These are phyloP conservation scores for Leptographium flavum DNA, from an alignment of 2,329 filamentous ascomycete species.

Conservation along the genomic window DNA sequence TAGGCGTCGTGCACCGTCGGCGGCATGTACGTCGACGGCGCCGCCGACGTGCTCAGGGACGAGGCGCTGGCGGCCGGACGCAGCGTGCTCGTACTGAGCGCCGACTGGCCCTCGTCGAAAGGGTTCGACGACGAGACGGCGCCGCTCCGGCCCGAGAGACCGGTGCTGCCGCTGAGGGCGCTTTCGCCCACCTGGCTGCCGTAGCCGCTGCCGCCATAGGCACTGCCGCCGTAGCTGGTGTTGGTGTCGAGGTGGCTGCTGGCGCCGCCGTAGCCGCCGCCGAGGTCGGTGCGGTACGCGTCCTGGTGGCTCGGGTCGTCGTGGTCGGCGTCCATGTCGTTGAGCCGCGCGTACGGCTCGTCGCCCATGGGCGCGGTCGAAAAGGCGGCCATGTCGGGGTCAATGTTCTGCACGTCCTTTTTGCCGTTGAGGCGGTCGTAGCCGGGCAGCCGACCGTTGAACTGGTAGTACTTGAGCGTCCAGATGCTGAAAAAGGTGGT, in stretches of 20 bases:
- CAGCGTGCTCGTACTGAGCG: slow-evolving; percentile 2
- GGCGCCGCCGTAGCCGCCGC: slow-evolving; percentile 6
- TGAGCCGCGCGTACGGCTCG: slow-evolving; percentile 48
- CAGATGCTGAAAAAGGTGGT: slow-evolving; percentile 43
- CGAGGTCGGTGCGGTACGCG: slow-evolving; percentile 10
- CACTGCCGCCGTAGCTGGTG: too few species aligned
- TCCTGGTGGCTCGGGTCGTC: slow-evolving; percentile 11
- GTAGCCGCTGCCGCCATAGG: neutral
- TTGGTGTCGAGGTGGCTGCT: slow-evolving; percentile 27
- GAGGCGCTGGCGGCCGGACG: slow-evolving; percentile 10
- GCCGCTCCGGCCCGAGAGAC: slow-evolving; percentile 24
- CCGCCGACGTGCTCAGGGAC: slow-evolving; percentile 5
- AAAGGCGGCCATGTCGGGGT: slow-evolving; percentile 56
- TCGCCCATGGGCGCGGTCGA: slow-evolving; percentile 53
- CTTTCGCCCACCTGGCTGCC: neutral
- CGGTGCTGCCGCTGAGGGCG: slow-evolving; percentile 12
- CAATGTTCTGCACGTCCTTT: slow-evolving; percentile 33
- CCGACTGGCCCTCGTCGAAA: slow-evolving; percentile 31
- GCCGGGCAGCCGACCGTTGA: slow-evolving; percentile 46
- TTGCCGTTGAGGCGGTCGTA: slow-evolving; percentile 34
- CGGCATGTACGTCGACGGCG: slow-evolving; percentile 21
- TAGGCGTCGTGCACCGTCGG: slow-evolving; percentile 28
- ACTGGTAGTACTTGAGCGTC: slow-evolving; percentile 46
- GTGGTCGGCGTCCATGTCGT: slow-evolving; percentile 36
- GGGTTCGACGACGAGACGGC: slow-evolving; percentile 21